Evolutionary conservation across 2,329 filamentous ascomycete genomes (phyloP).

Genomic region (Metarhizium sp.): DNA sequence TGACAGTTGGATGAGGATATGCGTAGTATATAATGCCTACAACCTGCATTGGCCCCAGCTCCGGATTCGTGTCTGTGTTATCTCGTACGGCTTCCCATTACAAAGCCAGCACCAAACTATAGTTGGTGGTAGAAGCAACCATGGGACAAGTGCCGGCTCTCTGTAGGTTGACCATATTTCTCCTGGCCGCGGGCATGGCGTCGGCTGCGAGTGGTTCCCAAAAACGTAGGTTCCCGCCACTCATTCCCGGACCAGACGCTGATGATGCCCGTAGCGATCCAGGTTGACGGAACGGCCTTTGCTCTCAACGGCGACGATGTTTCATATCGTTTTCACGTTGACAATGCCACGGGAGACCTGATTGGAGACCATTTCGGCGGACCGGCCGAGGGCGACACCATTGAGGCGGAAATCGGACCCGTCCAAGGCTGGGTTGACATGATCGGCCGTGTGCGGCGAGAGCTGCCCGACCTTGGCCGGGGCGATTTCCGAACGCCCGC

Average conservation of each 20-base stretch:
- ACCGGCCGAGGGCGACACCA: slow-evolving; percentile 37
- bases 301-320: slow-evolving; percentile 45
- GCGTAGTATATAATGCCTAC: neutral
- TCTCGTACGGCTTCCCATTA: neutral
- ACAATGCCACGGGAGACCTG: slow-evolving; percentile 44
- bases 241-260: neutral
- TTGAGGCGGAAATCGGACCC: slow-evolving; percentile 26
- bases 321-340: slow-evolving; percentile 56
- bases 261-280: slow-evolving; percentile 30
- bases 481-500: slow-evolving; percentile 55
- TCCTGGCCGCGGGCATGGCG: neutral
- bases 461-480: slow-evolving; percentile 55
- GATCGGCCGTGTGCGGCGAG: slow-evolving; percentile 43
- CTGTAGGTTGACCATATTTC: neutral
- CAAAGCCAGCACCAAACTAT: neutral
- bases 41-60: neutral
- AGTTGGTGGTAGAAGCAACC: neutral
- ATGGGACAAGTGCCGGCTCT: neutral
- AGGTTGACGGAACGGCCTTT: slow-evolving; percentile 45
- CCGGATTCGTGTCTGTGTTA: neutral
- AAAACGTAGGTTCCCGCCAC: neutral
- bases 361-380: slow-evolving; percentile 54
- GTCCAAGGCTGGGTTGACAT: slow-evolving; percentile 43
- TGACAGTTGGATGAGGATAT: neutral
- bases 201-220: neutral